These are phyloP conservation scores for Kregervanrija pseudodelftensis DNA, from an alignment of 805 yeast genomes.

Conservation along the genomic window DNA sequence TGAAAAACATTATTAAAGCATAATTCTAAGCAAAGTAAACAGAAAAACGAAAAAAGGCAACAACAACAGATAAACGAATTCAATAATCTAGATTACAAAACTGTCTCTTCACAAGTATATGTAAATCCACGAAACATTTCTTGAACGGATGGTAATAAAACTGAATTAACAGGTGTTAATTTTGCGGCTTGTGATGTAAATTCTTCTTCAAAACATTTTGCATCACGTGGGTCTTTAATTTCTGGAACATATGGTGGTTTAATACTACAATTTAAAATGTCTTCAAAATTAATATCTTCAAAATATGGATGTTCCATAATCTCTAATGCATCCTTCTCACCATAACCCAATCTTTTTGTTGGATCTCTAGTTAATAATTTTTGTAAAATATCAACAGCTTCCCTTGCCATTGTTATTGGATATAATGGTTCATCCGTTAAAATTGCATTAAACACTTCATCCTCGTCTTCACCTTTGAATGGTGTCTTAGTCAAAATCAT, in stretches of 20 bases:
- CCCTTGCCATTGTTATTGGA: constrained; percentile 96
- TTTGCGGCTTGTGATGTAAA: constrained; percentile 93
- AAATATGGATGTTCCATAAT: constrained; percentile 95
- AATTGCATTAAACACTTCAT: constrained; percentile 94
- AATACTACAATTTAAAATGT: constrained; percentile 60
- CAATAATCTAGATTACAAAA: neutral
- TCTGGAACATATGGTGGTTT: constrained; percentile 90
- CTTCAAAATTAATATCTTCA: constrained; percentile 84
- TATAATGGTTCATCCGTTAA: constrained; percentile 93
- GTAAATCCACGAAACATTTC: constrained; percentile 98
- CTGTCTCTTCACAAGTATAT: constrained; percentile 57
- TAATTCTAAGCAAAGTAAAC: neutral
- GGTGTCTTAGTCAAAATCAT: constrained; percentile 97
- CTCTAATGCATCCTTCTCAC: constrained; percentile 84
- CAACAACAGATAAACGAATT: neutral
- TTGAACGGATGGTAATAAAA: constrained; percentile 79
- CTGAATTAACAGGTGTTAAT: constrained; percentile 88
- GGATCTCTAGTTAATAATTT: constrained; percentile 90
- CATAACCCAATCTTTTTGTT: constrained; percentile 71
- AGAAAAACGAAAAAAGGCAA: neutral
- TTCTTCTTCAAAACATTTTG: constrained; percentile 88
- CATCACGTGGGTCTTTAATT: constrained; percentile 80
- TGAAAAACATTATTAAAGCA: too few relatives aligned
- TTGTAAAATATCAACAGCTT: constrained; percentile 89
- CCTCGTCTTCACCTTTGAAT: constrained; percentile 81